Base-by-base conservation (phyloP, 148 eudicot species). In the Camellia japonica region DNA sequence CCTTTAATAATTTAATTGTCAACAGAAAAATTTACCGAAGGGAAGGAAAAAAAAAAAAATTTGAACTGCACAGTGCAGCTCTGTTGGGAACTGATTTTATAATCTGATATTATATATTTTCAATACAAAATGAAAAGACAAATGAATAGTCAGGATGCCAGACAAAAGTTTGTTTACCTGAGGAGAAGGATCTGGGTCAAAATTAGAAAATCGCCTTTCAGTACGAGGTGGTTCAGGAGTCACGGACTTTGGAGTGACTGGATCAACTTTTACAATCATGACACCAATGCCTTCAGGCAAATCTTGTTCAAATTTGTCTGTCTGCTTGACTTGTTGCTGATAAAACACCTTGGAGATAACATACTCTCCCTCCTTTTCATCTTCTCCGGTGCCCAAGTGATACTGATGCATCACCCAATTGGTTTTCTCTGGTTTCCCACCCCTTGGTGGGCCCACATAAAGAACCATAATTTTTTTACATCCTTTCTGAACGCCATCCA, bases 391-490 rank as follows among this genome's bases (percentile, higher is more conserved):
- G 42, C 99, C 99, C 38, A 92, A 75, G 83, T 96, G 98, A 84
- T 96, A 96, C 38, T 96, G 99, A 80, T 96, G 98, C 99, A 96
- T 90, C 61, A 91, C 98, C 99, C 98, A 96, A 81, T 89, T 92
- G 0, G 98, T 92, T 84, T 96, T 96, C 84, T 93, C 99, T 7
- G 99, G 63, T 76, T 91, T 96, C 16, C 92, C 98, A 65, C 93
- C 98, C 83, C 84, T 89, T 4, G 67, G 68, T 14, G 90, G 79
- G 84, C 83, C 91, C 55, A 87, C 80, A 60, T 96, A 93, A 6
- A 96, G 89, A 78, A 96, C 99, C 99, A 96, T 92, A 62, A 96
- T 96, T 84, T 96, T 96, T 85, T 96, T 93, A 82, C 98, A 96
- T 18, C 99, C 99, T 54, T 77, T 81, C 73, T 96, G 98, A 16